Conservation (phyloP, 169 alveolate species). For the Eimeria sp. region DNA sequence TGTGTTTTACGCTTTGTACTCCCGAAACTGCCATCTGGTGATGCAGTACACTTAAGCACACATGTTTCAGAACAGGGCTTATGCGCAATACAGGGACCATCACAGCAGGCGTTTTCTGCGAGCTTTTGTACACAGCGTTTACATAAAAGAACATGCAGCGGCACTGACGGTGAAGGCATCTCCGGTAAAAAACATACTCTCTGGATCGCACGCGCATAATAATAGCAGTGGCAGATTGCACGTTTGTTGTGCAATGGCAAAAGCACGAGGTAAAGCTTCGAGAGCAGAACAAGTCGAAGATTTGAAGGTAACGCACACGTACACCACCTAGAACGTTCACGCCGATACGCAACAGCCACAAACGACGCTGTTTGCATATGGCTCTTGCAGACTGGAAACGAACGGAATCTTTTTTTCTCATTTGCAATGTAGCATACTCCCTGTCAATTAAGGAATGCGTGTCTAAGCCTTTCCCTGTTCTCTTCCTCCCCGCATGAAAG, state of each 20-base stretch:
- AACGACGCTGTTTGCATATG: neutral
- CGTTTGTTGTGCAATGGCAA: neutral
- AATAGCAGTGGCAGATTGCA: neutral
- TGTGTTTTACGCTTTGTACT: neutral
- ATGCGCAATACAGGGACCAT: neutral
- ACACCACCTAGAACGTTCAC: neutral
- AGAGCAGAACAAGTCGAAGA: neutral
- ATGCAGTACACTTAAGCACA: neutral
- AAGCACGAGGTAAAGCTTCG: neutral
- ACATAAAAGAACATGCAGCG: neutral
- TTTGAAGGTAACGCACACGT: neutral
- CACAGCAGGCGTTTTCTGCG: neutral
- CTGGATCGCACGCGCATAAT: neutral
- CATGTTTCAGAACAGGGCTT: neutral
- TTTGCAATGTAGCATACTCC: neutral
- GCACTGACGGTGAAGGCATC: neutral
- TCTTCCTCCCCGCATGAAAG: neutral
- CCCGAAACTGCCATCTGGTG: neutral
- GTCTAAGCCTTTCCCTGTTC: neutral
- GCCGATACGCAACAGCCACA: neutral
- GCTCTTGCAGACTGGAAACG: neutral
- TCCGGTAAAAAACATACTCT: neutral
- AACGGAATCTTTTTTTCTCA: neutral
- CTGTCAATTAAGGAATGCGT: neutral
- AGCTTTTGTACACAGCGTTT: neutral